These are phyloP conservation scores for Amylocarpus encephaloides DNA, from an alignment of 2,329 filamentous ascomycete genomes.

Conservation along the genomic window DNA sequence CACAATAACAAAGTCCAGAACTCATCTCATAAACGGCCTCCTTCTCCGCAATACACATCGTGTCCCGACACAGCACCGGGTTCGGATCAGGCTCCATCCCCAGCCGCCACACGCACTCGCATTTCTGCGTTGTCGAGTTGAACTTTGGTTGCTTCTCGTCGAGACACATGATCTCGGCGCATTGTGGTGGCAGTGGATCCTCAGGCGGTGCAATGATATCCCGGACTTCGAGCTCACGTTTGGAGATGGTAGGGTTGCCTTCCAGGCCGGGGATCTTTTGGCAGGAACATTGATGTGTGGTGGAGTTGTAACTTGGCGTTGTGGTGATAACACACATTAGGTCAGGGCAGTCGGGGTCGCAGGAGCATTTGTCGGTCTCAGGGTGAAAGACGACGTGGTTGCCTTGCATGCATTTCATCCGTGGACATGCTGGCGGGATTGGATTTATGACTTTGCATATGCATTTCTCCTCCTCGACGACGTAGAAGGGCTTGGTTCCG, in stretches of 20 bases:
- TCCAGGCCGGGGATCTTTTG: conserved; percentile 12
- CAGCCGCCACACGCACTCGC: conserved; percentile 11
- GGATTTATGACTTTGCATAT: conserved; percentile 14
- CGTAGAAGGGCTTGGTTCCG: conserved; percentile 9
- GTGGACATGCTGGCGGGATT: conserved; percentile 12
- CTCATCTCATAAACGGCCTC: conserved; percentile 4
- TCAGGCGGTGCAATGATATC: neutral
- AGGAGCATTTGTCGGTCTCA: conserved; percentile 15
- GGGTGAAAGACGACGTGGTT: conserved; percentile 18
- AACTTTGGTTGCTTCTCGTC: conserved; percentile 7
- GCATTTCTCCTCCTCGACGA: conserved; percentile 11
- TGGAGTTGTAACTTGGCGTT: conserved; percentile 10
- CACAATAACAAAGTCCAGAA: conserved; percentile 4
- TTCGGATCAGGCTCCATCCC: conserved; percentile 6
- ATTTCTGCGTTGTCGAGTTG: conserved; percentile 5
- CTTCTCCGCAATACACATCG: conserved; percentile 4
- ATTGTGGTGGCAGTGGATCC: neutral
- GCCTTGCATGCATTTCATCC: conserved; percentile 14
- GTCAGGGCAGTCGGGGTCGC: conserved; percentile 17
- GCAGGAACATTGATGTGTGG: conserved; percentile 15
- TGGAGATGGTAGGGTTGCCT: neutral
- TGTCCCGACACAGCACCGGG: conserved; percentile 9
- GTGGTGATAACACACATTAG: conserved; percentile 16
- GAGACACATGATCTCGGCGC: conserved; percentile 7
- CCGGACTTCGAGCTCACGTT: neutral